phyloP scores from a whole-genome alignment of 2,329 filamentous ascomycete genomes.

The Tolypocladium cylindrosporum region DNA sequence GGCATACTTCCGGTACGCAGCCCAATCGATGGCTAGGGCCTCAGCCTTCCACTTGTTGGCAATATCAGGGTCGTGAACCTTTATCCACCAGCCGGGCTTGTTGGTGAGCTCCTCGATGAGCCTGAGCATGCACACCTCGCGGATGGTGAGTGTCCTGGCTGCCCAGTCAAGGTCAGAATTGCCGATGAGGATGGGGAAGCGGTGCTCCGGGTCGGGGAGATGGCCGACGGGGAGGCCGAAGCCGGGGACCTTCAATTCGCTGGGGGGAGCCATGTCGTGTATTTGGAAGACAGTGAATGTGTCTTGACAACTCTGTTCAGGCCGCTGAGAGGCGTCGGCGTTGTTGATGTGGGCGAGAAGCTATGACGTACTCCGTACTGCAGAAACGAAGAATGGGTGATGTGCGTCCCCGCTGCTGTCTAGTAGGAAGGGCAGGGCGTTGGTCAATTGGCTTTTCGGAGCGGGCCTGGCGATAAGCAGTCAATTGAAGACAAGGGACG shows the following conservation, averaged over 20 bases:
- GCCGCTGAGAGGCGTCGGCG: no score
- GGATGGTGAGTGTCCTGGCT: conserved; percentile 16
- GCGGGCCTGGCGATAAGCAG: no score
- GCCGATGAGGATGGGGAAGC: conserved; percentile 12
- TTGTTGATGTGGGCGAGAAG: no score
- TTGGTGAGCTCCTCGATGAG: conserved; percentile 21
- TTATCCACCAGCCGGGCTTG: conserved; percentile 23
- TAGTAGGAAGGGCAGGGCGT: no score
- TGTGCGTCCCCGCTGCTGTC: no score
- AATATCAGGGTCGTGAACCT: conserved; percentile 13
- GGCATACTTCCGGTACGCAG: neutral
- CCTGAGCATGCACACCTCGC: conserved; percentile 21
- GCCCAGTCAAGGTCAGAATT: conserved; percentile 8
- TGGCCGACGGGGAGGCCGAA: conserved; percentile 14
- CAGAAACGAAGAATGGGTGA: no score
- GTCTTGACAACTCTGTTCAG: neutral
- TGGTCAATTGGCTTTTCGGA: no score
- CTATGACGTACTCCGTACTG: no score
- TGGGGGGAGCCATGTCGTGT: neutral
- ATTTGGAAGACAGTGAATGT: neutral
- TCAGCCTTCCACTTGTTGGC: neutral
- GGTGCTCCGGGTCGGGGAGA: neutral
- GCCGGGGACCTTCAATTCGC: conserved; percentile 10
- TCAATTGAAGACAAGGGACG: no score
- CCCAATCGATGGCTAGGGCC: neutral